Percentiles rank a stretch among this genome's conserved stretches.
These are phyloP conservation scores for Talaromyces wortmannii DNA, from an alignment of 495 filamentous ascomycete species.

Conservation along the genomic window DNA sequence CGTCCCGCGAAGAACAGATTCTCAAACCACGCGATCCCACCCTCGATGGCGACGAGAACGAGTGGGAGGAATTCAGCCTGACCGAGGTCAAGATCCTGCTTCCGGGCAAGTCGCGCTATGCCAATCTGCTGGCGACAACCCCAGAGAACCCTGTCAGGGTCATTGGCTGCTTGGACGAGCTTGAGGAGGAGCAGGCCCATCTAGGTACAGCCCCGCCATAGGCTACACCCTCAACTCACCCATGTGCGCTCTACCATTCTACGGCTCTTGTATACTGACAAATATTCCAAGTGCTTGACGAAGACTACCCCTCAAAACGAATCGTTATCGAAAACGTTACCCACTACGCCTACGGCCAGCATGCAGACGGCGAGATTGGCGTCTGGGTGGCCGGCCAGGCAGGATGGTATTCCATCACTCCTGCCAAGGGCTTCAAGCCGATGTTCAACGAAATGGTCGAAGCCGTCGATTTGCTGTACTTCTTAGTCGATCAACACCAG, in stretches of 20 bases:
- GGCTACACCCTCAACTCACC: background rate
- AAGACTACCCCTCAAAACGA: constrained; percentile 38
- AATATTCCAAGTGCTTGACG: constrained; percentile 31
- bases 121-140: constrained; percentile 46
- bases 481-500: constrained; percentile 46
- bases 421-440: constrained; percentile 50
- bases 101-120: constrained; percentile 39
- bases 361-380: constrained; percentile 48
- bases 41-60: constrained; percentile 49
- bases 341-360: constrained; percentile 64
- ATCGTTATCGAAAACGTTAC: constrained; percentile 59
- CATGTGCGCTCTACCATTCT: background rate
- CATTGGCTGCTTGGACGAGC: constrained; percentile 41
- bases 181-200: constrained; percentile 35
- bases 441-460: constrained; percentile 62
- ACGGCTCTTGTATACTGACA: too few species aligned
- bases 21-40: constrained; percentile 48
- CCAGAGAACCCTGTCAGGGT: constrained; percentile 48
- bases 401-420: constrained; percentile 73
- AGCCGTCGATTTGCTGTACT: constrained; percentile 65
- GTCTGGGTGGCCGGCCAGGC: constrained; percentile 71
- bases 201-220: constrained; percentile 20
- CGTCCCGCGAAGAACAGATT: constrained; percentile 46
- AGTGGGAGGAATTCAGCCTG: constrained; percentile 52
- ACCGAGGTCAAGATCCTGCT: constrained; percentile 45